Conservation (phyloP, 768 basidiomycete genomes). For the Podaxis sp. region DNA sequence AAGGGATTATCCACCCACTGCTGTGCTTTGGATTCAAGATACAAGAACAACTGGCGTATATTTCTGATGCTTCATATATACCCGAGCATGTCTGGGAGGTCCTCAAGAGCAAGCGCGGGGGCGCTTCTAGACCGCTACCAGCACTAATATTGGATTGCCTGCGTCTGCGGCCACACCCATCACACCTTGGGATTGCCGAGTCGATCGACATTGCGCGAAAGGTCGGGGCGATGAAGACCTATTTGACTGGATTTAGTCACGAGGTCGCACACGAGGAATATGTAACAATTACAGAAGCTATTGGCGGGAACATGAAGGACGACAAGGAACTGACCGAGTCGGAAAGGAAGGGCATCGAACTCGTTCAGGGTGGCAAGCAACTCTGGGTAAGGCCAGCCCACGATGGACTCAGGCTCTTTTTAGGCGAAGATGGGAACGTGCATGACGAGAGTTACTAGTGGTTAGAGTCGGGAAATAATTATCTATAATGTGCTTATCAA, state of each 20-base stretch:
- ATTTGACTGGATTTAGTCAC: slow-evolving; percentile 76
- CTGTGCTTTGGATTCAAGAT: slow-evolving; percentile 71
- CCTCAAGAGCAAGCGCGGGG: slow-evolving; percentile 28
- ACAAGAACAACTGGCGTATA: slow-evolving; percentile 66
- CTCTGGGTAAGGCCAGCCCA: slow-evolving; percentile 73
- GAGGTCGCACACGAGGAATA: slow-evolving; percentile 80
- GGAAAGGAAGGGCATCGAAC: slow-evolving; percentile 42
- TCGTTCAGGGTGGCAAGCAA: slow-evolving; percentile 46
- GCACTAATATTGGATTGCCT: slow-evolving; percentile 81
- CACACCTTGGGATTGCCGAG: slow-evolving; percentile 75
- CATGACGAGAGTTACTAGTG: slow-evolving; percentile 50
- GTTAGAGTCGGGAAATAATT: neutral
- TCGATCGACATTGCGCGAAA: slow-evolving; percentile 56
- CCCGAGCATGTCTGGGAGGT: slow-evolving; percentile 70
- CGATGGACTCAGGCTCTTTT: slow-evolving; percentile 66
- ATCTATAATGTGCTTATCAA: neutral
- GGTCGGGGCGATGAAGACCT: slow-evolving; percentile 62
- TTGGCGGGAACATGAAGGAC: slow-evolving; percentile 37
- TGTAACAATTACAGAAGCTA: slow-evolving; percentile 57
- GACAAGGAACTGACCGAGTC: slow-evolving; percentile 26
- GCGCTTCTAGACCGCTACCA: slow-evolving; percentile 32
- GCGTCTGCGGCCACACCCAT: slow-evolving; percentile 62
- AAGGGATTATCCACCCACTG: slow-evolving; percentile 49
- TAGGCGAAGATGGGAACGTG: slow-evolving; percentile 41
- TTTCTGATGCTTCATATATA: slow-evolving; percentile 82